Evolutionary conservation across 179 eudicot species (phyloP).

Genomic region (Patellifolia procumbens): DNA sequence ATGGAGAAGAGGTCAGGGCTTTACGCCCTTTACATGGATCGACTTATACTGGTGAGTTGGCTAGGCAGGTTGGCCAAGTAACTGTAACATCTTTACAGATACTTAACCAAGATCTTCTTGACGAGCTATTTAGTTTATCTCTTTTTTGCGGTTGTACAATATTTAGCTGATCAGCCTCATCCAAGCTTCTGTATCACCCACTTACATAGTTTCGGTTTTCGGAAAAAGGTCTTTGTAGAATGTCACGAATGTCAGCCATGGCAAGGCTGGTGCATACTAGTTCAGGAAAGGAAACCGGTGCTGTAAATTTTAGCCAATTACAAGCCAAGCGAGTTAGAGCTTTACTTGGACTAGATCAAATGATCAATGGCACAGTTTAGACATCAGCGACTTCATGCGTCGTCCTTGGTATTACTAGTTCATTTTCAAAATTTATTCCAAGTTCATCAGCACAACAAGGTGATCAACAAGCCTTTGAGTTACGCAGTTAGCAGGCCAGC

Average conservation of each 20-base stretch:
- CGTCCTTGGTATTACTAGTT: not conserved
- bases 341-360: not conserved
- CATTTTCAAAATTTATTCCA: not conserved
- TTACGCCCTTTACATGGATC: constrained; percentile 80
- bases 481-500: not conserved
- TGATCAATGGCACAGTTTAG: not conserved
- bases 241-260: not conserved
- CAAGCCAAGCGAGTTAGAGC: not conserved
- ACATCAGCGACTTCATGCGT: not conserved
- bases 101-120: constrained; percentile 53
- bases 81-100: constrained; percentile 40
- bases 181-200: not conserved
- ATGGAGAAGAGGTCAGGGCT: constrained; percentile 71
- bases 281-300: not conserved
- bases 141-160: too few species aligned
- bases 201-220: not conserved
- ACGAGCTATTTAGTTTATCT: constrained; percentile 51
- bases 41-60: constrained; percentile 67
- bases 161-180: too few species aligned
- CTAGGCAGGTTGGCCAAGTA: constrained; percentile 62
- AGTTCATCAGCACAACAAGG: constrained; percentile 4
- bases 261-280: not conserved
- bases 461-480: not conserved
- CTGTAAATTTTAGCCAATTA: too few species aligned
- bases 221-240: not conserved